Conservation (phyloP, 2,329 filamentous ascomycete genomes). For the Thermoascus crustaceus region DNA sequence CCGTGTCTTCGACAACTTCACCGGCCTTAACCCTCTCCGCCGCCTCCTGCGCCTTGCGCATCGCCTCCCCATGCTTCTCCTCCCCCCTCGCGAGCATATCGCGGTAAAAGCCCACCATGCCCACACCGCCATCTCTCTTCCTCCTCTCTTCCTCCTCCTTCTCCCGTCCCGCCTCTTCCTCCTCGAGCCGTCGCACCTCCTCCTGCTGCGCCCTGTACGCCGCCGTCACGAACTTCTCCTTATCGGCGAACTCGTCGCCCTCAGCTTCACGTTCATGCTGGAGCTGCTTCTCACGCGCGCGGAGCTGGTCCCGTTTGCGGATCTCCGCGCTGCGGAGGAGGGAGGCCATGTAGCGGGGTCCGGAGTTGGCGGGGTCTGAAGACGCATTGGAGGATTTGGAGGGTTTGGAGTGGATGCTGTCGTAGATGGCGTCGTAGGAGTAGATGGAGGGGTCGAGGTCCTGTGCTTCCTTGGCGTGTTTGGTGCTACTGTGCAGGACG, state of each 20-base stretch:
- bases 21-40: slow-evolving; percentile 27
- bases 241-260: slow-evolving; percentile 59
- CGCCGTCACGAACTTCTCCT: slow-evolving; percentile 58
- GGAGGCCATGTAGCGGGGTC: slow-evolving; percentile 54
- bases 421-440: slow-evolving; percentile 43
- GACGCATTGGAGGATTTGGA: slow-evolving; percentile 16
- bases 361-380: slow-evolving; percentile 17
- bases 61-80: slow-evolving; percentile 47
- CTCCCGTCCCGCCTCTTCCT: slow-evolving; percentile 48
- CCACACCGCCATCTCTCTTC: slow-evolving; percentile 39
- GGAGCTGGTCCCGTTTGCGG: slow-evolving; percentile 55
- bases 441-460: slow-evolving; percentile 41
- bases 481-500: slow-evolving; percentile 36
- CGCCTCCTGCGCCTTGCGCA: slow-evolving; percentile 46
- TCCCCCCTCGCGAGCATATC: slow-evolving; percentile 53
- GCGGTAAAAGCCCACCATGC: slow-evolving; percentile 55
- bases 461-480: slow-evolving; percentile 37
- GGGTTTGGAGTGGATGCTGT: slow-evolving; percentile 37
- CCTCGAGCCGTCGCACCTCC: slow-evolving; percentile 49
- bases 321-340: slow-evolving; percentile 52
- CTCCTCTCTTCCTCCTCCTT: slow-evolving; percentile 46
- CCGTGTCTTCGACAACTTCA: slow-evolving; percentile 20
- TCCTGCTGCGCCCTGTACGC: slow-evolving; percentile 59
- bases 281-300: slow-evolving; percentile 53
- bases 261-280: slow-evolving; percentile 55